Percentiles rank a stretch among this genome's conserved stretches.
These are phyloP conservation scores for Ascochyta pisi DNA, from an alignment of 2,329 filamentous ascomycete genomes.

Conservation along the genomic window DNA sequence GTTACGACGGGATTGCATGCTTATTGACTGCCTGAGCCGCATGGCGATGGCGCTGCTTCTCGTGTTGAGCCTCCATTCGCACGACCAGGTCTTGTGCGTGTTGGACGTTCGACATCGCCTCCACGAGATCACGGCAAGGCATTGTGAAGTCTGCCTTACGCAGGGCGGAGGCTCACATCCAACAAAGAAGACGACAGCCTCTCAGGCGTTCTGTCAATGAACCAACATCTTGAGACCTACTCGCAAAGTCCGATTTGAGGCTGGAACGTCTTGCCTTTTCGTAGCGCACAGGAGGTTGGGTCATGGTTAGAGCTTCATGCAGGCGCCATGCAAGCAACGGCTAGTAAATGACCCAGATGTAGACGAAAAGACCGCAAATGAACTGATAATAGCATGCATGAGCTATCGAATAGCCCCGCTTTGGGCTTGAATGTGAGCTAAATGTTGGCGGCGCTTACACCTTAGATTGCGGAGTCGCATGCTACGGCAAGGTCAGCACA, in stretches of 20 bases:
- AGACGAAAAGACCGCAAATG: conserved; percentile 40
- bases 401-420: conserved; percentile 40
- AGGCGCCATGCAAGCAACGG: conserved; percentile 30
- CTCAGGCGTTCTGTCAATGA: conserved; percentile 1
- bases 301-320: conserved; percentile 25
- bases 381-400: conserved; percentile 31
- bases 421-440: conserved; percentile 39
- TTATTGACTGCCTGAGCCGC: conserved; percentile 37
- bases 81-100: conserved; percentile 18
- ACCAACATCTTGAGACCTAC: conserved; percentile 4
- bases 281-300: conserved; percentile 25
- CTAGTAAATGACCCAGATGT: conserved; percentile 35
- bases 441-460: conserved; percentile 33
- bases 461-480: conserved; percentile 20
- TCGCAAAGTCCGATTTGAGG: conserved; percentile 18
- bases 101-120: conserved; percentile 29
- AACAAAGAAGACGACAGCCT: neutral
- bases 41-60: conserved; percentile 31
- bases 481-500: conserved; percentile 8
- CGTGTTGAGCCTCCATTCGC: conserved; percentile 44
- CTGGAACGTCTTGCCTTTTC: conserved; percentile 20
- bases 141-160: conserved; percentile 23
- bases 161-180: conserved; percentile 2
- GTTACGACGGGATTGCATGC: conserved; percentile 29
- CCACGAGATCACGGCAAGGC: conserved; percentile 21